Evolutionary conservation across 2,329 filamentous ascomycete species (phyloP), one percentile per base, ranked within the genome.

Genomic region (Drechslerella dactyloides): DNA sequence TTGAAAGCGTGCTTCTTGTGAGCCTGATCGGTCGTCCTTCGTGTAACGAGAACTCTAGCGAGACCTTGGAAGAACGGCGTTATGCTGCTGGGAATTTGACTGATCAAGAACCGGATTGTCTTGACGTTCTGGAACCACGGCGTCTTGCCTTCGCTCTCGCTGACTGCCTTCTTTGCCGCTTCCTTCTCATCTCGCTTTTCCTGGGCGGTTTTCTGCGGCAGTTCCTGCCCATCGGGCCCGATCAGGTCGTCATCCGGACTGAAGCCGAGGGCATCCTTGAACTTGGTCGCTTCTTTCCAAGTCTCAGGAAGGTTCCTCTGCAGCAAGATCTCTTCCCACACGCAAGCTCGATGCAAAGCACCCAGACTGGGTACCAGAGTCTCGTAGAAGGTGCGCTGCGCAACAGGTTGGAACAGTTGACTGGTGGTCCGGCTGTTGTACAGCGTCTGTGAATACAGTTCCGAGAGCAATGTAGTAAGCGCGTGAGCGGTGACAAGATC

Each of bases 51-150:
- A 15, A 89, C 86, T 79, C 91, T 94, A 11, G 93, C 93, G 48
- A 97, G 82, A 0, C 87, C 89, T 77, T 96, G 91, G 78, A 96
- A 89, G 75, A 97, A 90, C 0, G 90, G 88, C 17, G 91, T 89
- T n/a, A 93, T 89, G 1, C 89, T 88, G 7, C 87, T 87, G 21
- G 93, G 88, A 75, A 96, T 85, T 35, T 90, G 88, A 76, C 89
- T 89, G 11, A 97, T 83, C 10, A 97, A 82, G 75, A 88, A 88
- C 40, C 89, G 86, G 50, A 97, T 83, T 11, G 86, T 88, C 77
- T 89, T 87, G 44, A 89, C 91, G 78, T 97, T 99, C 78, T 89
- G 86, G 78, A 88, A 88, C 50, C 82, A 80, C 33, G 81, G 78
- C 48, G 73, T 77, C 27, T 78, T 77, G 42, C 79, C 77, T 59